A percentile compares a stretch with the other conserved stretches of the same genome.
phyloP scores from a whole-genome alignment of 2,329 filamentous ascomycete species.

The Aspergillus ibericus region DNA sequence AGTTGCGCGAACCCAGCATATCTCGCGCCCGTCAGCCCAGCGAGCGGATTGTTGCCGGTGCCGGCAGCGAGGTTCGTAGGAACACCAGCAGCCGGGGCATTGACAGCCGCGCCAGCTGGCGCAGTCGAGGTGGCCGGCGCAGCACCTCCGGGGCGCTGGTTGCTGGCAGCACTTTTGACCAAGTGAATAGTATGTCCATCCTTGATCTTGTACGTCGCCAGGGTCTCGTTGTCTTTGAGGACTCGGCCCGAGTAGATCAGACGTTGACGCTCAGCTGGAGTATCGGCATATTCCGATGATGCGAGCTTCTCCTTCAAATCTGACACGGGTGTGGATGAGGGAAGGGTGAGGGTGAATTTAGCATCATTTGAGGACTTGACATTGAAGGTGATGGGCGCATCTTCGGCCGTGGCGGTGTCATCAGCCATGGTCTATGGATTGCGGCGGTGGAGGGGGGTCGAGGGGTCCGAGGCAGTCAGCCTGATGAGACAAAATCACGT shows the following conservation, averaged over 20 bases:
- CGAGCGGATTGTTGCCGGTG: slow-evolving; percentile 80
- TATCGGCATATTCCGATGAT: slow-evolving; percentile 76
- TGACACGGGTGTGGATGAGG: slow-evolving; percentile 71
- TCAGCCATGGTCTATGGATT: slow-evolving; percentile 39
- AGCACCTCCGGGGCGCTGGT: slow-evolving; percentile 61
- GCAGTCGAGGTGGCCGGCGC: slow-evolving; percentile 47
- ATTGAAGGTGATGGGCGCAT: slow-evolving; percentile 87
- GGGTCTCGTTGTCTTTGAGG: slow-evolving; percentile 87
- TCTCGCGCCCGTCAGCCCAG: slow-evolving; percentile 85
- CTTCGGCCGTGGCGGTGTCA: slow-evolving; percentile 52
- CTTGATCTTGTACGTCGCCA: slow-evolving; percentile 91
- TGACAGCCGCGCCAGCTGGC: slow-evolving; percentile 32
- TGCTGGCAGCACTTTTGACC: slow-evolving; percentile 94
- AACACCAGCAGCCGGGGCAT: slow-evolving; percentile 40
- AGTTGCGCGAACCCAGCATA: slow-evolving; percentile 91
- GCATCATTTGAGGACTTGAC: slow-evolving; percentile 94
- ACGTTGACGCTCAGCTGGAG: slow-evolving; percentile 83
- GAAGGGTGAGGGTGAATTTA: slow-evolving; percentile 79
- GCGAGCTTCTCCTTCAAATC: slow-evolving; percentile 91
- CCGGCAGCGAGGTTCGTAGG: slow-evolving; percentile 51
- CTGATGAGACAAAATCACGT: slow-evolving; percentile 10
- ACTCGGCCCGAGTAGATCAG: slow-evolving; percentile 97
- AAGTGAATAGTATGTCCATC: slow-evolving; percentile 92
- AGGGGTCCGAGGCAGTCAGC: slow-evolving; percentile 8
- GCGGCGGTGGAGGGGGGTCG: slow-evolving; percentile 4